Base-by-base conservation (phyloP, 2,329 filamentous ascomycete species). In the Hypoxylon sp. region DNA sequence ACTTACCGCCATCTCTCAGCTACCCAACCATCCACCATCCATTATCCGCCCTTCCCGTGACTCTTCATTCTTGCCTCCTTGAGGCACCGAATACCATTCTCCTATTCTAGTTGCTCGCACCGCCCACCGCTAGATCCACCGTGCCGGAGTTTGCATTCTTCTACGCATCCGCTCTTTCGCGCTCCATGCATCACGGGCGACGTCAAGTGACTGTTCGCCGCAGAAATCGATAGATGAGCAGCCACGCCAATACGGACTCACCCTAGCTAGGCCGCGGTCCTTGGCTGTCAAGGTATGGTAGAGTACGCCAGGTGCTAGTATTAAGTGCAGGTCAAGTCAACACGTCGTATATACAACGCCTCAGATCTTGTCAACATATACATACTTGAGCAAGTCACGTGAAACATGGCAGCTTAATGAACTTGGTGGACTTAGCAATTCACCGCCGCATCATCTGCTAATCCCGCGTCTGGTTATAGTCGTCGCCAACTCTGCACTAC, bases 1-100 rank as follows among this genome's bases (percentile, higher is more conserved):
- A 59, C 65, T 67, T 67, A 67, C 65, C 65, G 65, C 65, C 65
- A 62, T 48, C 44, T 65, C 62, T 65, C 52, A 62, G 54, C 60
- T 56, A 43, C 51, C 48, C 24, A 46, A 51, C 61, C 61, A 59
- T 59, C 62, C 51, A 62, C 55, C 64, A 59, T 62, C 57, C 61
- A 62, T 28, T 24, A 56, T 34, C 43, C 44, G 7, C 49, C 41
- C 30, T 41, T 39, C 58, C 46, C 65, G 62, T 67, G 65, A 67
- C 65, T 62, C 47, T 50, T 37, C 48, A 19, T 52, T 50, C 37
- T 57, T 43, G 56, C 58, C 54, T 59, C 48, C 6, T 41, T 34
- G 44, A 57, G 34, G 17, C 55, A 49, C 49, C 56, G 50, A 62
- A 64, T 59, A 28, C 26, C 13, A 43, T 64, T 19, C 51, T 39